These are phyloP conservation scores for Sporisorium exsertum DNA, from an alignment of 1,284 basidiomycete genomes.

Conservation along the genomic window DNA sequence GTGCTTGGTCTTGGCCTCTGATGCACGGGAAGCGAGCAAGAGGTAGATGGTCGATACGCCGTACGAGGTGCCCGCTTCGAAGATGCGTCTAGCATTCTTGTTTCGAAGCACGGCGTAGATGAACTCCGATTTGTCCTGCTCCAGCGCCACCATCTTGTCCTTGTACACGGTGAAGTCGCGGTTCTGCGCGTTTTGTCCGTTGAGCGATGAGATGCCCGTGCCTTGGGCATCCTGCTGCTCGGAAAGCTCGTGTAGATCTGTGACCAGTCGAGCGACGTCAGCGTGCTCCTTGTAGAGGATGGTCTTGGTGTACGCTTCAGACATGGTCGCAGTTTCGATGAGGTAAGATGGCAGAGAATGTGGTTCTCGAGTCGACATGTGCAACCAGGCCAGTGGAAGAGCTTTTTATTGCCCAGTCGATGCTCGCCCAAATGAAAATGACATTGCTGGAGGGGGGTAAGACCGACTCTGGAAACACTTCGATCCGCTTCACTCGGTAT, in stretches of 20 bases:
- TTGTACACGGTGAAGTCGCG: constrained; percentile 41
- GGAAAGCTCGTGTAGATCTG: constrained; percentile 31
- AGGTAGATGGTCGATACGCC: constrained; percentile 45
- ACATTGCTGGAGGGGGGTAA: neutral
- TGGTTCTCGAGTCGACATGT: neutral
- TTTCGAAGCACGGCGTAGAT: constrained; percentile 31
- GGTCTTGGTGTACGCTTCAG: constrained; percentile 14
- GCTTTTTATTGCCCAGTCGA: neutral
- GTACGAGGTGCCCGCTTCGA: constrained; percentile 40
- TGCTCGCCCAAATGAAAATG: too few species aligned
- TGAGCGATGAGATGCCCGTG: constrained; percentile 38
- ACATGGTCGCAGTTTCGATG: constrained; percentile 10
- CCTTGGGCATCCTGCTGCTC: constrained; percentile 37
- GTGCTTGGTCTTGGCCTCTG: neutral
- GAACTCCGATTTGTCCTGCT: constrained; percentile 39
- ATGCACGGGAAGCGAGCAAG: constrained; percentile 17
- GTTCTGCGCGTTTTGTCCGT: constrained; percentile 23
- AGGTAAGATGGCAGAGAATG: neutral
- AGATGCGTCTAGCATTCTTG: constrained; percentile 38
- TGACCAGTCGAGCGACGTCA: constrained; percentile 26
- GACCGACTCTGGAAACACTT: neutral
- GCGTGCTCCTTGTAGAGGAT: constrained; percentile 28
- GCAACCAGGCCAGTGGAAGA: neutral
- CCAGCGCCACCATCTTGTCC: constrained; percentile 43
- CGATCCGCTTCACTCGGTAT: constrained; percentile 1